Evolutionary conservation across 2,329 filamentous ascomycete genomes (phyloP), one percentile per base, ranked within the genome.

Genomic region (Huntiella omanensis): DNA sequence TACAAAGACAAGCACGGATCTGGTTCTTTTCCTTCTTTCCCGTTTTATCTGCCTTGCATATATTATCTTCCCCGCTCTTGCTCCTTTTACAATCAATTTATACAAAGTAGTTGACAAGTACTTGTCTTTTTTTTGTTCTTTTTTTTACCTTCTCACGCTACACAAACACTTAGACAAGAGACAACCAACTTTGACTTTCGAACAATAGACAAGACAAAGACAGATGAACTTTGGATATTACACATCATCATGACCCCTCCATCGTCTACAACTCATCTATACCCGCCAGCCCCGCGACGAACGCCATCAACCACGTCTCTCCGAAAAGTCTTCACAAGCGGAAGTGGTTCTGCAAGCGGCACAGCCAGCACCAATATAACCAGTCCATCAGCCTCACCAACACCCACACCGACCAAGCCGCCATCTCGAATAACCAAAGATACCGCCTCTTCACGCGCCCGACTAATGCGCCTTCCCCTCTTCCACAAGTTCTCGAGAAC

Each of bases 381-480:
- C 17, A 32, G 15, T 8, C 33, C 38, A 8, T 17, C 38, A 0
- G 12, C 38, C 19, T 17, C 38, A 19, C 12, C 38, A 12, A 15
- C 16, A 4, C 16, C 13, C 35, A 19, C 28, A 11, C 33, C 16
- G 2, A 35, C 28, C 28, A 10, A 37, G 8, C 45, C 33, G 33
- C 34, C 35, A 16, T 28, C 36, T 3, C 38, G 13, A 42, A 33
- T 32, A 17, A 36, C 39, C 11, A 47, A 36, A 38, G 17, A 33
- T 17, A 17, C 45, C 8, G 41, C 45, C 13, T 47, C 45, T 5
- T 36, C 45, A 7, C 41, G 35, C 36, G 42, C 40, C 16, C 46
- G 46, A 33, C 42, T 48, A 2, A 48, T 48, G 46, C 42, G 42
- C 12, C 37, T 44, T 10, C 46, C 46, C 10, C 17, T 48, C 15